Evolutionary conservation across 75 land plant genomes (phyloP).

Genomic region (Pseudotsuga menziesii): DNA sequence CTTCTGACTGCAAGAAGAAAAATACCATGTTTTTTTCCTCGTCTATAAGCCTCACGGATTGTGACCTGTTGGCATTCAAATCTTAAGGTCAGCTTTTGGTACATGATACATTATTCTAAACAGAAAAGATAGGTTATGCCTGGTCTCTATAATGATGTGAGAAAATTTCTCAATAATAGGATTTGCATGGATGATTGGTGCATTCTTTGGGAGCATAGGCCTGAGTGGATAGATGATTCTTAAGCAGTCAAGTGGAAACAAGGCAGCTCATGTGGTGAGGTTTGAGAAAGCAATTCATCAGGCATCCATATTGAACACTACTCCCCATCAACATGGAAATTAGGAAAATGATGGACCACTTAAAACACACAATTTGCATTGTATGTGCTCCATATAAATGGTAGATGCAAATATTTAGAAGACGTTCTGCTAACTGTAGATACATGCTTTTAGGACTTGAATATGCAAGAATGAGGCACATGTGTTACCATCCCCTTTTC

Average conservation of each 20-base stretch:
- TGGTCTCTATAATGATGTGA: not conserved
- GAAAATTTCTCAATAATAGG: not conserved
- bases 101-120: not conserved
- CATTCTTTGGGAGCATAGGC: not conserved
- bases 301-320: not conserved
- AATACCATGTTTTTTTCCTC: constrained; percentile 30
- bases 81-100: not conserved
- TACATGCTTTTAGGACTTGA: no score
- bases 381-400: no score
- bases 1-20: not conserved
- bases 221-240: not conserved
- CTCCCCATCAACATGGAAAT: not conserved
- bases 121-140: not conserved
- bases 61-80: constrained; percentile 15
- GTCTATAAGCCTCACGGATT: constrained; percentile 24
- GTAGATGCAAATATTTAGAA: no score
- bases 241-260: not conserved
- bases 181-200: not conserved
- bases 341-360: not conserved
- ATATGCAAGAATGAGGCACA: no score
- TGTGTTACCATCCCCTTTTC: no score
- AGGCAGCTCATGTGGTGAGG: not conserved
- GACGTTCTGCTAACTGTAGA: no score
- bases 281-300: not conserved
- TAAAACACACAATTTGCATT: no score